Evolutionary conservation across 75 land plant genomes (phyloP).

Genomic region (Pseudotsuga menziesii): DNA sequence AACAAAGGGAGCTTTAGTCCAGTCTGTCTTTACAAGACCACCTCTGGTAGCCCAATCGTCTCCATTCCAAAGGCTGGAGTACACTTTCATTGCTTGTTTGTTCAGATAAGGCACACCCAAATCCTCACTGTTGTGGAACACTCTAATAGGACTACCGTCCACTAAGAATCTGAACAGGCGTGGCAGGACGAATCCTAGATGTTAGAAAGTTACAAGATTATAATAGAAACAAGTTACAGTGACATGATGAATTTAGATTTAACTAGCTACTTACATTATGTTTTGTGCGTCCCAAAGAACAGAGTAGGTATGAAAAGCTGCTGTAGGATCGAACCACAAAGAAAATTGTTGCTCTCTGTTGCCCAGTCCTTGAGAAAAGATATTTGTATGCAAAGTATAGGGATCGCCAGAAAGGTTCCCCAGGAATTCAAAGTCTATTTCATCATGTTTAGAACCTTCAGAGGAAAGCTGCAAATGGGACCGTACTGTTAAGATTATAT

Average conservation of each 20-base stretch:
- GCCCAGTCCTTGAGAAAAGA: conserved; percentile 35
- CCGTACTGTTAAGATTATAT: too few species aligned
- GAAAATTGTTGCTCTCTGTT: conserved; percentile 35
- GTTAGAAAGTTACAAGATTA: too few species aligned
- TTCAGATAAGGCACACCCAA: too few species aligned
- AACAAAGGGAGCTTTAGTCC: too few species aligned
- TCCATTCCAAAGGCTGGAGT: too few species aligned
- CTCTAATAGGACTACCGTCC: too few species aligned
- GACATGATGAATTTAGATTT: neutral
- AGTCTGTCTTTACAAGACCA: too few species aligned
- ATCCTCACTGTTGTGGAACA: too few species aligned
- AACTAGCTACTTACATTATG: conserved; percentile 38
- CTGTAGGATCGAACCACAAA: conserved; percentile 51
- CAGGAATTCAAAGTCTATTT: conserved; percentile 54
- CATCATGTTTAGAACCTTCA: conserved; percentile 27
- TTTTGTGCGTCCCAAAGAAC: conserved; percentile 36
- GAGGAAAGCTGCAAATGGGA: conserved; percentile 28
- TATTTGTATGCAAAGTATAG: conserved; percentile 42
- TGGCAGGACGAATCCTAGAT: neutral
- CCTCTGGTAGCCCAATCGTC: too few species aligned
- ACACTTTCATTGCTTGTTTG: too few species aligned
- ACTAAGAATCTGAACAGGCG: too few species aligned
- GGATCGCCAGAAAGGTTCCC: conserved; percentile 40
- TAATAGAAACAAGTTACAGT: too few species aligned
- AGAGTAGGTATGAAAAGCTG: conserved; percentile 40